Conservation (phyloP, 768 basidiomycete species). For the Porpolomopsis calyptriformis region DNA sequence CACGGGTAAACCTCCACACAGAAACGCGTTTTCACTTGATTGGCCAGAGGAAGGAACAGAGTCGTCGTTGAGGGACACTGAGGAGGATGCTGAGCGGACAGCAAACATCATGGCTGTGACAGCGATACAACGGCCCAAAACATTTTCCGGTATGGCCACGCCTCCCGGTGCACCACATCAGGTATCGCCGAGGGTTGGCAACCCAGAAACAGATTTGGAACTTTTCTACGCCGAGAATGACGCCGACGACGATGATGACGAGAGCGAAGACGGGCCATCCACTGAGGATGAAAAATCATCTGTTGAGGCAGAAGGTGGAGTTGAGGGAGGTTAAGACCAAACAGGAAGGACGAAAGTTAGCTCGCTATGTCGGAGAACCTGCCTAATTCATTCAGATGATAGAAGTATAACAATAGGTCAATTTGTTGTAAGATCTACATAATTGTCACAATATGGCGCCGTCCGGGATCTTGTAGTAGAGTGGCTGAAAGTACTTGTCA, state of each 20-base stretch:
- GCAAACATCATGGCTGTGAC: constrained; percentile 27
- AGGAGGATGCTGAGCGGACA: constrained; percentile 33
- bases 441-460: constrained; percentile 27
- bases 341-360: constrained; percentile 12
- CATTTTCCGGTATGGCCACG: constrained; percentile 23
- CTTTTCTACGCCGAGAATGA: constrained; percentile 68
- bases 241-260: constrained; percentile 22
- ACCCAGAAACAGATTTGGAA: constrained; percentile 57
- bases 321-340: constrained; percentile 22
- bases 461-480: constrained; percentile 43
- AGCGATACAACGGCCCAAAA: constrained; percentile 21
- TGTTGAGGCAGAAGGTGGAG: constrained; percentile 17
- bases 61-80: constrained; percentile 57
- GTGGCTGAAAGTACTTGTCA: constrained; percentile 24
- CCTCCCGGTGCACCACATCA: constrained; percentile 53
- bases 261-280: constrained; percentile 17
- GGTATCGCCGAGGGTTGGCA: constrained; percentile 38
- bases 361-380: neutral
- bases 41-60: constrained; percentile 88
- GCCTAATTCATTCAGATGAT: no score
- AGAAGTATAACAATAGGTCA: no score
- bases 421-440: neutral
- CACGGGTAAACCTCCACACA: constrained; percentile 41
- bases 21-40: constrained; percentile 55
- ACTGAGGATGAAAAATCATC: constrained; percentile 21